phyloP scores from a whole-genome alignment of 495 filamentous ascomycete species.

The Aspergillus coremiiformis region DNA sequence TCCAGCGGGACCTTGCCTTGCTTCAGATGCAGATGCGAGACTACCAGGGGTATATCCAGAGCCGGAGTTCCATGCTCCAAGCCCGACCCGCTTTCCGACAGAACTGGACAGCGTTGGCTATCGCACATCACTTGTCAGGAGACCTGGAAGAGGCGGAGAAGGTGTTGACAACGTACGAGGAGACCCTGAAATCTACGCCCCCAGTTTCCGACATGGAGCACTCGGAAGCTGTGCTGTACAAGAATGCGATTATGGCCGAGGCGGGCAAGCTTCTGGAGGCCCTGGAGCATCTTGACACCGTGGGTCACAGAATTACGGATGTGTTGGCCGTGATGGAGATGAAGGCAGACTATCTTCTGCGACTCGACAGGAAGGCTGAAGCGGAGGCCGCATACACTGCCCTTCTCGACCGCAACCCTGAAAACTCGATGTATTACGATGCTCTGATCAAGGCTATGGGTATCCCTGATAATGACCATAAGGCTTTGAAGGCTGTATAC shows the following conservation, averaged over 20 bases:
- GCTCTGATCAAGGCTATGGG: slow-evolving; percentile 62
- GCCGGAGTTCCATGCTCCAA: slow-evolving; percentile 75
- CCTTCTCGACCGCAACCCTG: slow-evolving; percentile 78
- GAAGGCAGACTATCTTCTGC: slow-evolving; percentile 74
- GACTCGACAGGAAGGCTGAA: slow-evolving; percentile 70
- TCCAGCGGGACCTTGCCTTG: slow-evolving; percentile 86
- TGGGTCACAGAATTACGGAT: slow-evolving; percentile 71
- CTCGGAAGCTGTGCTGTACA: slow-evolving; percentile 93
- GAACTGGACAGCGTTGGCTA: slow-evolving; percentile 93
- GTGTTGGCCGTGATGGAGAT: slow-evolving; percentile 84
- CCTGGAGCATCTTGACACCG: slow-evolving; percentile 75
- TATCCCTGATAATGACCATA: slow-evolving; percentile 52
- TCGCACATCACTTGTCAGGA: slow-evolving; percentile 84
- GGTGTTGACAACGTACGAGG: slow-evolving; percentile 84
- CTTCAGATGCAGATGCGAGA: slow-evolving; percentile 97
- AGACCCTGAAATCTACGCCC: slow-evolving; percentile 72
- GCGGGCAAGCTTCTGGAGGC: slow-evolving; percentile 69
- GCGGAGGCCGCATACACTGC: slow-evolving; percentile 73
- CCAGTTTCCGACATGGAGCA: slow-evolving; percentile 80
- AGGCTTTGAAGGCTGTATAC: slow-evolving; percentile 63
- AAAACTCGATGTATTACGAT: slow-evolving; percentile 80
- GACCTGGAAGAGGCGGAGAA: slow-evolving; percentile 81
- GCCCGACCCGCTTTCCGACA: slow-evolving; percentile 68
- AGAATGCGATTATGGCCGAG: slow-evolving; percentile 91
- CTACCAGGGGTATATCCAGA: slow-evolving; percentile 87